A percentile compares a stretch with the other conserved stretches of the same genome.
phyloP scores from a whole-genome alignment of 225 moss, liverwort and hornwort species.

The Ulota crispa region DNA sequence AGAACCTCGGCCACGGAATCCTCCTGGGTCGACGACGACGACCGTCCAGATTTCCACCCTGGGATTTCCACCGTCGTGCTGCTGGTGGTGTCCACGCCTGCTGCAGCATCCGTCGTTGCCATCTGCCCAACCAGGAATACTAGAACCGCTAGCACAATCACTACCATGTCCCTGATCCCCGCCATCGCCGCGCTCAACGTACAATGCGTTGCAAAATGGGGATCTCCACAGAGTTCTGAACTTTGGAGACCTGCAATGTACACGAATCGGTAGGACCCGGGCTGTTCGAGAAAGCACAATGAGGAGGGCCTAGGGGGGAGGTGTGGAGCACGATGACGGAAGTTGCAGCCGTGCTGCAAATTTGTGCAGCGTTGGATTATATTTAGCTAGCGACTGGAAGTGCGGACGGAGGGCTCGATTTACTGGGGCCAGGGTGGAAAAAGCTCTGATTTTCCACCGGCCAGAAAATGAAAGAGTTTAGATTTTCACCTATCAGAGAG shows the following conservation, averaged over 20 bases:
- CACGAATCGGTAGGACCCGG: background rate
- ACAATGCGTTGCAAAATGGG: background rate
- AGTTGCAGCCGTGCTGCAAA: background rate
- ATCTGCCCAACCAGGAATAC: background rate
- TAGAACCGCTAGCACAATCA: background rate
- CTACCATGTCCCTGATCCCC: background rate
- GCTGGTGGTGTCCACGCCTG: background rate
- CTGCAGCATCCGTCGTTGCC: background rate
- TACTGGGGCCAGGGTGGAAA: no score
- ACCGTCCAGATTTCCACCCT: slow-evolving; percentile 12
- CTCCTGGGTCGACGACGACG: background rate
- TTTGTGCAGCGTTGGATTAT: background rate
- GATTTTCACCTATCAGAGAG: no score
- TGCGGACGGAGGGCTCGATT: background rate
- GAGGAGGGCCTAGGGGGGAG: background rate
- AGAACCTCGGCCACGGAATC: slow-evolving; percentile 5
- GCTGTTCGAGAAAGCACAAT: no score
- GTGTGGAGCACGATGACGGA: background rate
- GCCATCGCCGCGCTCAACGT: background rate
- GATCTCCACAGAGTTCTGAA: background rate
- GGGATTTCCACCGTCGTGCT: background rate
- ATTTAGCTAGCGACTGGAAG: background rate
- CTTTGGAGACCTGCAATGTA: background rate
- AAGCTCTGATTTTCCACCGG: no score
- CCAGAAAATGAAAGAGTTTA: no score